Evolutionary conservation across 768 basidiomycete genomes (phyloP), one percentile per base, ranked within the genome.

Genomic region (Phlebiopsis flavidoalba): DNA sequence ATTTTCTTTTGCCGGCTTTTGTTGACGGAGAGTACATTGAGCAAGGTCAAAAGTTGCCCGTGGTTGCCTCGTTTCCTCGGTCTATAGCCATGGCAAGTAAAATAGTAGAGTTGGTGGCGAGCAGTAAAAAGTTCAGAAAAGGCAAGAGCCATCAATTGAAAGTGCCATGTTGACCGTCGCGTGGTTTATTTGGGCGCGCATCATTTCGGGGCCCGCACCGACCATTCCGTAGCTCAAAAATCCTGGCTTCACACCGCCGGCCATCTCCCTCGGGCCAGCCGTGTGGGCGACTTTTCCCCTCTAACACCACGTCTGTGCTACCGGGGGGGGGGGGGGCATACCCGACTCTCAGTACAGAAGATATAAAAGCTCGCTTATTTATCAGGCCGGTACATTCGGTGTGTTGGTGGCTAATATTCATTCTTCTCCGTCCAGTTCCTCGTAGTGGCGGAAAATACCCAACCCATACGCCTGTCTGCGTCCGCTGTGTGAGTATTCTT

Each of bases 11-110:
- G 31, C 77, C 76, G 3, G 82, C 74, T 69, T 87, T 93, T 3
- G 87, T n/a, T 84, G 0, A 92, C 91, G 36, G 92, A 93, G 3
- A n/a, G n/a, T n/a, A 95, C 90, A 70, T 97, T 98, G 5, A 97
- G 79, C 1, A 97, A 83, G 0, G 95, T 96, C 31, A 97, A 74
- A 0, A 97, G 83, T 53, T 86, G 86, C n/a, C n/a, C 49, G 91
- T 93, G 1, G 86, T 91, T 10, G 87, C 83, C 3, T 79, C 73
- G 57, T 83, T 86, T 43, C 70, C 70, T 53, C 77, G 67, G 58
- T 71, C 69, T 7, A 70, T 53, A 52, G 67, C 66, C 70, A 71
- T 71, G 17, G 17, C 57, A 12, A 35, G n/a, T 15, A 19, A 24
- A 33, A 15, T n/a, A n/a, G n/a, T n/a, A n/a, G n/a, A n/a, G n/a